Percentiles rank a stretch among this genome's conserved stretches.
Conservation (phyloP, 768 basidiomycete species). For the Thelephora aurantiotincta region DNA sequence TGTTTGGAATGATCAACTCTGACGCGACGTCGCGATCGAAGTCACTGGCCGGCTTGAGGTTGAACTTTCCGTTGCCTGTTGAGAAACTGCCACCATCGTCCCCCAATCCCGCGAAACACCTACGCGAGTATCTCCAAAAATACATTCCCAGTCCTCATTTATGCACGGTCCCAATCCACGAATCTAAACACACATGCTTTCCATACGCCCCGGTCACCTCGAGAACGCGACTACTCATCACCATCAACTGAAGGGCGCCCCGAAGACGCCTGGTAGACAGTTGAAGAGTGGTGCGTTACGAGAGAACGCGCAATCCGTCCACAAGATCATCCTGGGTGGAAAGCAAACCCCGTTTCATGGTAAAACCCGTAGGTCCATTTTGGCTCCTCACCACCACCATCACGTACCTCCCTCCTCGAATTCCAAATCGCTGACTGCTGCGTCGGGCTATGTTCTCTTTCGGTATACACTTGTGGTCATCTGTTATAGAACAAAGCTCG, state of each 20-base stretch:
- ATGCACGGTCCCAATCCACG: too few relatives aligned
- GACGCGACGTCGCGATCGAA: too few relatives aligned
- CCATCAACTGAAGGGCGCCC: background rate
- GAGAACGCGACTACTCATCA: conserved; percentile 13
- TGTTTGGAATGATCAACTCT: background rate
- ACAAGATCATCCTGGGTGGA: conserved; percentile 9
- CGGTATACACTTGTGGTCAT: conserved; percentile 1
- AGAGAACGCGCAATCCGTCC: conserved; percentile 29
- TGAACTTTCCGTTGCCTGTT: too few relatives aligned
- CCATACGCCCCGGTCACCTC: conserved; percentile 13
- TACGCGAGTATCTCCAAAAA: too few relatives aligned
- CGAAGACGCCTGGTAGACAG: conserved; percentile 45
- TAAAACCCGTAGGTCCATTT: conserved; percentile 16
- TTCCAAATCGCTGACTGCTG: background rate
- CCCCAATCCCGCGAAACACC: too few relatives aligned
- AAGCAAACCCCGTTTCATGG: conserved; percentile 21
- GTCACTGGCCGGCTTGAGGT: too few relatives aligned
- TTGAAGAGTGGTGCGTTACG: conserved; percentile 24
- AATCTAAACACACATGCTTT: conserved; percentile 6
- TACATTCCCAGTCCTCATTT: too few relatives aligned
- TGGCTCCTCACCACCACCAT: too few relatives aligned
- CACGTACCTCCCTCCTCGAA: too few relatives aligned
- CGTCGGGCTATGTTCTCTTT: background rate
- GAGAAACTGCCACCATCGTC: too few relatives aligned
- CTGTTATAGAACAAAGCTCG: conserved; percentile 14